Evolutionary conservation across 495 filamentous ascomycete species (phyloP).

Genomic region (Trichoderma virens): DNA sequence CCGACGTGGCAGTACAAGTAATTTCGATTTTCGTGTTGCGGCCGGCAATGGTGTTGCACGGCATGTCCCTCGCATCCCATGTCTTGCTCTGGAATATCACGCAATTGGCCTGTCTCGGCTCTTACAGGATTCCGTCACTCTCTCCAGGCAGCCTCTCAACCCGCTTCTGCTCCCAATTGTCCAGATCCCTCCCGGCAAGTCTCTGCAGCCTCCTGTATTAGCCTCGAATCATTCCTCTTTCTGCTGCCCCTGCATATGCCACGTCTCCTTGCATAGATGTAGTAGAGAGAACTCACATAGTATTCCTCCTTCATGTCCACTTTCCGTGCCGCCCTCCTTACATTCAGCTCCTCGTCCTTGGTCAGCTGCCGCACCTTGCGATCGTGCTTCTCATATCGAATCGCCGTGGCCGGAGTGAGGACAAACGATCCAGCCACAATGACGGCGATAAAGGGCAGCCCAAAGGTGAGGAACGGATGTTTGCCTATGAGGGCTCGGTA

Average conservation of each 20-base stretch:
- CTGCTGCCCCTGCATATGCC: background rate
- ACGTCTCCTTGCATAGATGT: background rate
- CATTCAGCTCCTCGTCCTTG: constrained; percentile 75
- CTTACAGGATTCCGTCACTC: constrained; percentile 72
- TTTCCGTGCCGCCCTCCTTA: constrained; percentile 61
- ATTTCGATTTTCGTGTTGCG: background rate
- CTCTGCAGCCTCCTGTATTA: constrained; percentile 42
- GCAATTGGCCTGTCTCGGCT: background rate
- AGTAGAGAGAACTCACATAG: constrained; percentile 56
- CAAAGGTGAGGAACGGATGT: constrained; percentile 89
- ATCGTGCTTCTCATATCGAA: constrained; percentile 90
- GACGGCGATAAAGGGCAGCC: constrained; percentile 83
- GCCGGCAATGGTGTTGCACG: background rate
- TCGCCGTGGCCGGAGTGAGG: constrained; percentile 83
- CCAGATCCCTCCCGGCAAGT: constrained; percentile 82
- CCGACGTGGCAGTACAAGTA: background rate
- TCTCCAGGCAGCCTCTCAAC: constrained; percentile 85
- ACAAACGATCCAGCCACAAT: constrained; percentile 95
- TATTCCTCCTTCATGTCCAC: constrained; percentile 87
- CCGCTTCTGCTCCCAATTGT: constrained; percentile 93
- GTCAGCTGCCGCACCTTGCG: constrained; percentile 72
- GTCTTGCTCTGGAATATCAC: background rate
- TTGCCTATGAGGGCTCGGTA: constrained; percentile 64
- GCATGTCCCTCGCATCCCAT: background rate
- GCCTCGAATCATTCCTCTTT: background rate